Conservation (phyloP, 2,329 filamentous ascomycete species). For the Byssothecium circinans region DNA sequence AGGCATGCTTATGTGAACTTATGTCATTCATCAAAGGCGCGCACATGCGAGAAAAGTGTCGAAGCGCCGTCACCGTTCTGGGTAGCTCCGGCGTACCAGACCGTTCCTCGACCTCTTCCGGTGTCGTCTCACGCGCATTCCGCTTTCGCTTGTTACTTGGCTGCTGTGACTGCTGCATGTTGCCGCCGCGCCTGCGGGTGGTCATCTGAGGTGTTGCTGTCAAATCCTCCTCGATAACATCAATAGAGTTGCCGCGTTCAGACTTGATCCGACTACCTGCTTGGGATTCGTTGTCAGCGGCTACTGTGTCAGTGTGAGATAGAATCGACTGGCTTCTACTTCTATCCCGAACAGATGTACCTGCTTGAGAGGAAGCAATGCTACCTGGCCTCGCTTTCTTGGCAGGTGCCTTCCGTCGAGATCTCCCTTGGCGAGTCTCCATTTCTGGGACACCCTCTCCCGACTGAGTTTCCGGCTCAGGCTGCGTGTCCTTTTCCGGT, state of each 20-base stretch:
- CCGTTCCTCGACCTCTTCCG: constrained; percentile 35
- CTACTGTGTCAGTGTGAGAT: constrained; percentile 48
- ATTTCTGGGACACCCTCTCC: constrained; percentile 29
- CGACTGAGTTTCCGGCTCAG: constrained; percentile 8
- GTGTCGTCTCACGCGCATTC: constrained; percentile 35
- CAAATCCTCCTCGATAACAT: constrained; percentile 43
- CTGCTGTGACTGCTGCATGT: constrained; percentile 23
- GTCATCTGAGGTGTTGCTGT: constrained; percentile 34
- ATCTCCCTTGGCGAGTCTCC: constrained; percentile 33
- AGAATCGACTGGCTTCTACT: constrained; percentile 54
- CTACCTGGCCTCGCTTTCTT: constrained; percentile 43
- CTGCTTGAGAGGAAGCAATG: constrained; percentile 51
- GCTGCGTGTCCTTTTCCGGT: constrained; percentile 17
- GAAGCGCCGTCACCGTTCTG: constrained; percentile 46
- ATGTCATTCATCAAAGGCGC: constrained; percentile 56
- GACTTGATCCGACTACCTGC: constrained; percentile 48
- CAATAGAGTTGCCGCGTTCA: constrained; percentile 51
- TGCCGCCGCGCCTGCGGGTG: constrained; percentile 33
- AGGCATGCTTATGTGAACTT: constrained; percentile 54
- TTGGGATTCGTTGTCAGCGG: constrained; percentile 44
- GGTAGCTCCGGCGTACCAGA: constrained; percentile 28
- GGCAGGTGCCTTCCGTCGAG: constrained; percentile 32
- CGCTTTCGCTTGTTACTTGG: constrained; percentile 48
- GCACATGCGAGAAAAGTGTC: constrained; percentile 53
- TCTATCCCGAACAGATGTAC: constrained; percentile 47